These are phyloP conservation scores for Sedum album DNA, from an alignment of 164 flowering plant species.

Conservation along the genomic window DNA sequence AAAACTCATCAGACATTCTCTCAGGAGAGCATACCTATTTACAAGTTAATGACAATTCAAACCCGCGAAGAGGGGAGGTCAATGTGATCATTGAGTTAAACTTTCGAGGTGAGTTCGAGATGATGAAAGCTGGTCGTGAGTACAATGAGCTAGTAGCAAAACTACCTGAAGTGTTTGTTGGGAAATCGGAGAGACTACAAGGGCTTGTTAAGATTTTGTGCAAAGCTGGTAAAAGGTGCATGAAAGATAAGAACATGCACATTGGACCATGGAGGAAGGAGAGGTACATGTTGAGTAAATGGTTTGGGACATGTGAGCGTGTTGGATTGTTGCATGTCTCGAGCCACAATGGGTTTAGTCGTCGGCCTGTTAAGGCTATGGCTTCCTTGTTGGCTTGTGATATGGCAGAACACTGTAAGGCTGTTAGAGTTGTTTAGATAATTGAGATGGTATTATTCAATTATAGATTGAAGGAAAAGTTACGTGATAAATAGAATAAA, in stretches of 20 bases:
- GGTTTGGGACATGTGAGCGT: conserved; percentile 42
- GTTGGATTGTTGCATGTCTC: conserved; percentile 8
- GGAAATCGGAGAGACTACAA: conserved; percentile 56
- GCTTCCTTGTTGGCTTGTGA: conserved; percentile 48
- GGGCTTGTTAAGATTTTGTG: conserved; percentile 54
- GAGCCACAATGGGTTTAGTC: neutral
- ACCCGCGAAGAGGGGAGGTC: conserved; percentile 33
- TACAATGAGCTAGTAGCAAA: conserved; percentile 45
- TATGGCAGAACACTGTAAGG: conserved; percentile 18
- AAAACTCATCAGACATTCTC: conserved; percentile 50
- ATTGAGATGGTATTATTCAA: no score
- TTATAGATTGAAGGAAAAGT: no score
- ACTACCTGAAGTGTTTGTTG: conserved; percentile 75
- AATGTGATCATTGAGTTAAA: conserved; percentile 68
- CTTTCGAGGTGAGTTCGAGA: conserved; percentile 78
- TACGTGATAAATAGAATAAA: no score
- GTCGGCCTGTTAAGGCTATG: conserved; percentile 23
- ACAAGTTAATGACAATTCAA: conserved; percentile 53
- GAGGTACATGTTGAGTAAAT: conserved; percentile 81
- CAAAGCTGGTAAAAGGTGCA: conserved; percentile 66
- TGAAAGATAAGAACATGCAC: conserved; percentile 91
- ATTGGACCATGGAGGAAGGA: conserved; percentile 91
- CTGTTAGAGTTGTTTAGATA: neutral
- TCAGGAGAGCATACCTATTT: conserved; percentile 75
- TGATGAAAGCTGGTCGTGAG: conserved; percentile 66